Conservation (phyloP, 2,329 filamentous ascomycete species). For the Didymella exigua region DNA sequence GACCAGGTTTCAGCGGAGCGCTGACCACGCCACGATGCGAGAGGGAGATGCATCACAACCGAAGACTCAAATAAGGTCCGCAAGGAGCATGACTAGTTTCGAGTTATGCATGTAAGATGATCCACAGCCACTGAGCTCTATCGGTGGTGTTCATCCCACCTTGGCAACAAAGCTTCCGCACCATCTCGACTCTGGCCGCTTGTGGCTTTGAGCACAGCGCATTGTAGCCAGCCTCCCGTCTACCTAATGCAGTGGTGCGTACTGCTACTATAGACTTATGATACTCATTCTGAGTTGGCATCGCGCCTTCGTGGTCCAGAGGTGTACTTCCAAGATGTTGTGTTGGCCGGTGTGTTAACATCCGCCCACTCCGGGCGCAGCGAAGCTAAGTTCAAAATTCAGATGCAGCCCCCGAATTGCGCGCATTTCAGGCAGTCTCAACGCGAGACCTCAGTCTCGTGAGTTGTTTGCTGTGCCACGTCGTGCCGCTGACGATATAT, state of each 20-base stretch:
- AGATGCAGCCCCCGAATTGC: conserved; percentile 1
- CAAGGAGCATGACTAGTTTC: conserved; percentile 2
- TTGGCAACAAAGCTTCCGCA: conserved; percentile 13
- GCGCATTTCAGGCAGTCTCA: background rate
- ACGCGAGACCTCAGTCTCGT: background rate
- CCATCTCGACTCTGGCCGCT: background rate
- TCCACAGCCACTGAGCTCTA: conserved; percentile 14
- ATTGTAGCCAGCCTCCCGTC: conserved; percentile 7
- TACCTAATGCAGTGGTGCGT: background rate
- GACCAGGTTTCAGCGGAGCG: conserved; percentile 10
- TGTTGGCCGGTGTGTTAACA: background rate
- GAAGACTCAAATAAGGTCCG: conserved; percentile 1
- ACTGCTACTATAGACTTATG: conserved; percentile 6
- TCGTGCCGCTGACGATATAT: background rate
- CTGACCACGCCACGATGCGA: conserved; percentile 8
- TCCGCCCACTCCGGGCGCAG: background rate
- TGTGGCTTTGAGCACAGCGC: conserved; percentile 5
- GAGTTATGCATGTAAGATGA: background rate
- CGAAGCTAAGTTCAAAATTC: too few species aligned
- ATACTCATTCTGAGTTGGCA: conserved; percentile 4
- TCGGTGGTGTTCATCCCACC: conserved; percentile 3
- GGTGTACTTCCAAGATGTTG: background rate
- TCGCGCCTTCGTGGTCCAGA: background rate
- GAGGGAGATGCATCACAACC: conserved; percentile 4
- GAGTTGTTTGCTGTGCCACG: background rate